Conservation (phyloP, 257 asterid species). For the Solanum sitiens region DNA sequence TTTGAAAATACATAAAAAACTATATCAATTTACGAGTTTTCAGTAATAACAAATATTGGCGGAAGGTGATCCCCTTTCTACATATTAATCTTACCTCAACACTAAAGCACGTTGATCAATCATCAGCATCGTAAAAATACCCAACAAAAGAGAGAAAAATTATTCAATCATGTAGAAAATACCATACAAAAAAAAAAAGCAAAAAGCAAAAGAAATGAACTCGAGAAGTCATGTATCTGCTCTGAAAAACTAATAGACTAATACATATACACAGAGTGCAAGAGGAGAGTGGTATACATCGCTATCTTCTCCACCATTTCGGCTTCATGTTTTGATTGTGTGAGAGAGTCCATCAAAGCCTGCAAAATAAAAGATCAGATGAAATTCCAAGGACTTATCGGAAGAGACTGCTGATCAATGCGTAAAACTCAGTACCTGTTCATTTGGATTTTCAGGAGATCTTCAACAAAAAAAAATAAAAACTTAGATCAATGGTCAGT, state of each 20-base stretch:
- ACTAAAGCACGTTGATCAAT: conserved; percentile 21
- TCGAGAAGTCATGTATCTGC: neutral
- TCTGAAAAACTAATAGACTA: neutral
- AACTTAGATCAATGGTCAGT: neutral
- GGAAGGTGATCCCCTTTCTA: neutral
- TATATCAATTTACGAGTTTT: neutral
- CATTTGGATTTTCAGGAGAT: conserved; percentile 13
- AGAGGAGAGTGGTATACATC: conserved; percentile 15
- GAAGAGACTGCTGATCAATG: neutral
- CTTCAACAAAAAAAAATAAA: conserved; percentile 18
- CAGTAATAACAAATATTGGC: neutral
- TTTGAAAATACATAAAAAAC: neutral
- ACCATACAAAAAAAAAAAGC: neutral
- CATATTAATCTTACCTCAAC: conserved; percentile 34
- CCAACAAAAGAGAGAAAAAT: neutral
- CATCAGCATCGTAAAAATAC: neutral
- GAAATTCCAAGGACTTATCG: neutral
- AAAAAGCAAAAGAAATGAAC: conserved; percentile 7
- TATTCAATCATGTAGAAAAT: neutral
- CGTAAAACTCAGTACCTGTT: conserved; percentile 22
- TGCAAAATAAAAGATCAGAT: conserved; percentile 7
- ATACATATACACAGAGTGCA: neutral
- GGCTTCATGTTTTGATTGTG: conserved; percentile 39
- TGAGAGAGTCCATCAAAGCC: conserved; percentile 35
- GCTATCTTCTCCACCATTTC: conserved; percentile 52